Percentiles rank a stretch among this genome's conserved stretches.
Evolutionary conservation across 331 rosid species (phyloP).

Genomic region (Quercus tomentella): DNA sequence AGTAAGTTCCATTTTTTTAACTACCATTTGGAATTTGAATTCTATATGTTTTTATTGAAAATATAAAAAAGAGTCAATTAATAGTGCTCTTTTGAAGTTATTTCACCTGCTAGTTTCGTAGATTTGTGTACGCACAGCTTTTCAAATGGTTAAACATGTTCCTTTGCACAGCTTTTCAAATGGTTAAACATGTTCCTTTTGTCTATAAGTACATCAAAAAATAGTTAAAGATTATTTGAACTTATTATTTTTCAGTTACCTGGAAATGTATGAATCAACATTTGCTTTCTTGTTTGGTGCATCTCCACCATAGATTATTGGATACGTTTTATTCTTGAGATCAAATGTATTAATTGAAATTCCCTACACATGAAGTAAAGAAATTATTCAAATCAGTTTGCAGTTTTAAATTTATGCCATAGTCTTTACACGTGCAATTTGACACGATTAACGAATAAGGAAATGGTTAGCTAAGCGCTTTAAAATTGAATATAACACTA

Average conservation of each 20-base stretch:
- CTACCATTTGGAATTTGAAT: neutral
- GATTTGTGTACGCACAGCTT: too few relatives aligned
- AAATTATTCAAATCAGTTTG: neutral
- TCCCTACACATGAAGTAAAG: constrained; percentile 22
- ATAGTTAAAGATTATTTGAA: too few relatives aligned
- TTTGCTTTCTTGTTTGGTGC: constrained; percentile 31
- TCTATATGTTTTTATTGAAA: too few relatives aligned
- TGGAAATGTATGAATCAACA: constrained; percentile 7
- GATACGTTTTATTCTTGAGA: constrained; percentile 18
- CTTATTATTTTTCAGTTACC: constrained; percentile 21
- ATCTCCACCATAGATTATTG: constrained; percentile 35
- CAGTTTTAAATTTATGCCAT: neutral
- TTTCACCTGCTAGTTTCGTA: too few relatives aligned
- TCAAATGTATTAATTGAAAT: constrained; percentile 39
- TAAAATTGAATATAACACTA: neutral
- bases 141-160: neutral
- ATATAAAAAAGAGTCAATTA: too few relatives aligned
- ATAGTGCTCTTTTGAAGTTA: too few relatives aligned
- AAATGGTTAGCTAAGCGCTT: neutral
- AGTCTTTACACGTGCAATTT: neutral
- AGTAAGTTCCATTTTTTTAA: neutral
- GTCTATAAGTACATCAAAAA: neutral
- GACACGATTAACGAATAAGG: neutral
- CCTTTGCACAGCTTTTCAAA: too few relatives aligned
- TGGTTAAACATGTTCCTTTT: neutral